These are phyloP conservation scores for Neocucurbitaria cava DNA, from an alignment of 2,329 filamentous ascomycete species.

Conservation along the genomic window DNA sequence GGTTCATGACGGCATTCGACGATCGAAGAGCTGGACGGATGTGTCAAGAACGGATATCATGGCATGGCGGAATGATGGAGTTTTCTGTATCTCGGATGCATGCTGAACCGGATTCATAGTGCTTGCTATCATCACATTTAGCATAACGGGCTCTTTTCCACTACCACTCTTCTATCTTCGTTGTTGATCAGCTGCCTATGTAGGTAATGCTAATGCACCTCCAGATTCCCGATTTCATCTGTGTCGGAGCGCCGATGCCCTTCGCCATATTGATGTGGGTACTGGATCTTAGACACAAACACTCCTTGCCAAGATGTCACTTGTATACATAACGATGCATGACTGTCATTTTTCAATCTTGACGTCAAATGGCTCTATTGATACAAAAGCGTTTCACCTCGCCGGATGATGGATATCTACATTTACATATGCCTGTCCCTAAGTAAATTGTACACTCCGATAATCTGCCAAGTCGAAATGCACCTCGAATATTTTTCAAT, in stretches of 20 bases:
- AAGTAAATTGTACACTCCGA: background rate
- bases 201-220: background rate
- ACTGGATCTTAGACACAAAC: too few relatives aligned
- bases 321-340: too few relatives aligned
- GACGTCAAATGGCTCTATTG: too few relatives aligned
- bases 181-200: background rate
- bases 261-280: too few relatives aligned
- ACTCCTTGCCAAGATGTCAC: too few relatives aligned
- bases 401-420: too few relatives aligned
- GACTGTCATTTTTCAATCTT: background rate
- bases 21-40: conserved; percentile 20
- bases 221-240: background rate
- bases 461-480: background rate
- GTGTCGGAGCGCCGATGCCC: too few relatives aligned
- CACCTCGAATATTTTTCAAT: background rate
- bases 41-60: conserved; percentile 31
- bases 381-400: too few relatives aligned
- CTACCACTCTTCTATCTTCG: background rate
- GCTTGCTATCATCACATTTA: conserved; percentile 34
- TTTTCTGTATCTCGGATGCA: conserved; percentile 37
- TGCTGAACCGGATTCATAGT: conserved; percentile 41
- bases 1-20: conserved; percentile 32
- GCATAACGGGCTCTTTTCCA: conserved; percentile 33
- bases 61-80: conserved; percentile 39
- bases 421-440: too few relatives aligned